A percentile compares a stretch with the other conserved stretches of the same genome.
These are phyloP conservation scores for Lactifluus hygrophoroides DNA, from an alignment of 768 basidiomycete species.

Conservation along the genomic window DNA sequence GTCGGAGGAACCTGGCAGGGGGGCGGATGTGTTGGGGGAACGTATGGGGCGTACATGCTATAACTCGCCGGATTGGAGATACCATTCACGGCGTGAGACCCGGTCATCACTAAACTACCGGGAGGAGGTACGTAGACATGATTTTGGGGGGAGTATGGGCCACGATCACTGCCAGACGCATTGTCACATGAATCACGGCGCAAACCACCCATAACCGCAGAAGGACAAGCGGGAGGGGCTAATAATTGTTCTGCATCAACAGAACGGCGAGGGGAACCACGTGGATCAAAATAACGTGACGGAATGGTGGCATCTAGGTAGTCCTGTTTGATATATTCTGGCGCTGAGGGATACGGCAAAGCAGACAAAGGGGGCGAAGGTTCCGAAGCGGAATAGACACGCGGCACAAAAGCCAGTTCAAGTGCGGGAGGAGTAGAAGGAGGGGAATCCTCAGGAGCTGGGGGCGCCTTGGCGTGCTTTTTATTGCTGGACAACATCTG, in stretches of 20 bases:
- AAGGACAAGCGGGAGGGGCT: background rate
- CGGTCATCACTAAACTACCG: constrained; percentile 14
- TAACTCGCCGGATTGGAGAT: constrained; percentile 8
- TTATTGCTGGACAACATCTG: constrained; percentile 9
- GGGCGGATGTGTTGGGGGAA: constrained; percentile 19
- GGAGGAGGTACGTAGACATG: constrained; percentile 9
- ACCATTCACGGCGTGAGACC: constrained; percentile 8
- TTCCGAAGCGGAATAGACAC: constrained; percentile 6
- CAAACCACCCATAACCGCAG: constrained; percentile 5
- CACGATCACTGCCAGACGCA: constrained; percentile 10
- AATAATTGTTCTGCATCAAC: constrained; percentile 5
- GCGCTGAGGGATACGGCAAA: constrained; percentile 10
- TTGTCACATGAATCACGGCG: constrained; percentile 13
- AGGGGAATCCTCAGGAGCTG: constrained; percentile 18
- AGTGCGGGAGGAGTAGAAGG: constrained; percentile 24
- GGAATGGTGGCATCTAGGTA: background rate
- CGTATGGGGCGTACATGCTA: constrained; percentile 10
- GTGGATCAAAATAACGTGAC: constrained; percentile 17
- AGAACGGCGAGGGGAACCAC: constrained; percentile 11
- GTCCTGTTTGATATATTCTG: constrained; percentile 17
- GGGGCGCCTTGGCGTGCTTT: constrained; percentile 16
- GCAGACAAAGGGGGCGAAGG: constrained; percentile 10
- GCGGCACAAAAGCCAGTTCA: constrained; percentile 18
- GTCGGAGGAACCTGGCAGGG: constrained; percentile 1
- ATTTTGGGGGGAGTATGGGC: constrained; percentile 1